Percentiles rank a stretch among this genome's conserved stretches.
phyloP scores from a whole-genome alignment of 1,284 basidiomycete species.

The Salmacisia buchloeana region DNA sequence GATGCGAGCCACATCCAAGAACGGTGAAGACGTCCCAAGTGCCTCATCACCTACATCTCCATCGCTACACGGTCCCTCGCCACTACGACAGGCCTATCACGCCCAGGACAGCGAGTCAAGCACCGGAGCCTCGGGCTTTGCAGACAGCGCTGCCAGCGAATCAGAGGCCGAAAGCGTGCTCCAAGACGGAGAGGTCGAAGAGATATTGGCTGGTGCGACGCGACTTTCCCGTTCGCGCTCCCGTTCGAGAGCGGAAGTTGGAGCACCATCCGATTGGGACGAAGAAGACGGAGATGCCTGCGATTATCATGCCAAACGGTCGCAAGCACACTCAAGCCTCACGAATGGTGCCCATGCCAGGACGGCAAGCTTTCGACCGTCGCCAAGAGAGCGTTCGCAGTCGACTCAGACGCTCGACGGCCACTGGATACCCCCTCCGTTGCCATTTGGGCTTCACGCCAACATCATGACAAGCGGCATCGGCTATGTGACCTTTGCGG shows the following conservation, averaged over 20 bases:
- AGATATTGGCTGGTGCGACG: conserved; percentile 27
- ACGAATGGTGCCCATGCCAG: neutral
- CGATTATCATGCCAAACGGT: neutral
- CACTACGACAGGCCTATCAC: neutral
- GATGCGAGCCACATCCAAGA: too few relatives aligned
- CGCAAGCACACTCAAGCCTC: neutral
- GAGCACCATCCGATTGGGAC: neutral
- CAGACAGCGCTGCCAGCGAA: conserved; percentile 17
- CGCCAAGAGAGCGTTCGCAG: neutral
- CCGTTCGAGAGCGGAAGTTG: conserved; percentile 10
- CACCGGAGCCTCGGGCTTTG: neutral
- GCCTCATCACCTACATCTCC: neutral
- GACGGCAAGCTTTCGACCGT: neutral
- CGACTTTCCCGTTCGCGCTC: conserved; percentile 11
- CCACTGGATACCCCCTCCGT: conserved; percentile 31
- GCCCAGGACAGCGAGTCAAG: neutral
- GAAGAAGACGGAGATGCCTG: neutral
- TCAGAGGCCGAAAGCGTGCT: conserved; percentile 31
- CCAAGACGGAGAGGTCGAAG: conserved; percentile 29
- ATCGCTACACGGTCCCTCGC: neutral
- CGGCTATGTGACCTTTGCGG: conserved; percentile 32
- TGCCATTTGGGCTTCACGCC: conserved; percentile 48
- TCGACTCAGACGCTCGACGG: neutral
- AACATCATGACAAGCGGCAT: conserved; percentile 48
- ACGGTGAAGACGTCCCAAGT: neutral